Evolutionary conservation across 148 eudicot genomes (phyloP).

Genomic region (Chenopodium formosanum): DNA sequence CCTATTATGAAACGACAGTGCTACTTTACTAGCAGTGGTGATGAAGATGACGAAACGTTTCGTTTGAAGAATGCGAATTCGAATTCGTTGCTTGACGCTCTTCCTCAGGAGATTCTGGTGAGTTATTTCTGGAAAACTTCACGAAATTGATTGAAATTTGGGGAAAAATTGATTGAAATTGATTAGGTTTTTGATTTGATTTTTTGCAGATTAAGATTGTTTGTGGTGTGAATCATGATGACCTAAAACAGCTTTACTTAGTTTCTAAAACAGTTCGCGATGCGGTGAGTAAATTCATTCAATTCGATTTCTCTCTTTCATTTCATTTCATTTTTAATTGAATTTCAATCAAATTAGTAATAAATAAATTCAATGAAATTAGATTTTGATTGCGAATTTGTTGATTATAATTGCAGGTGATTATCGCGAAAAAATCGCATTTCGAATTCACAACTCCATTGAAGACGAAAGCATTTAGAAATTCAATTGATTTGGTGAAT

Average conservation of each 20-base stretch:
- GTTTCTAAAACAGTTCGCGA: slow-evolving; percentile 63
- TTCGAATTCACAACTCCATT: slow-evolving; percentile 67
- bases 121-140: slow-evolving; percentile 14
- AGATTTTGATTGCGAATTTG: background rate
- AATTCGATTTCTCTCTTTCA: background rate
- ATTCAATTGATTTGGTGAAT: slow-evolving; percentile 31
- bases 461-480: slow-evolving; percentile 42
- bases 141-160: background rate
- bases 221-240: slow-evolving; percentile 79
- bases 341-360: background rate
- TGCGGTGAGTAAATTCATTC: slow-evolving; percentile 45
- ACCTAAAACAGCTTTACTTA: slow-evolving; percentile 58
- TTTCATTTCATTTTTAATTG: background rate
- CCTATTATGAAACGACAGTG: slow-evolving; percentile 38
- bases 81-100: slow-evolving; percentile 44
- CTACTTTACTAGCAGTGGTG: background rate
- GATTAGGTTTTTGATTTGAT: slow-evolving; percentile 8
- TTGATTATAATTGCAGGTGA: slow-evolving; percentile 35
- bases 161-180: background rate
- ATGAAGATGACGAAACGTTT: background rate
- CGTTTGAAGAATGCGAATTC: background rate
- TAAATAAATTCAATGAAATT: background rate
- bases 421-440: slow-evolving; percentile 57
- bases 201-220: slow-evolving; percentile 60
- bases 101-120: slow-evolving; percentile 79